Evolutionary conservation across 371 early-diverging fungal genomes (phyloP).

Genomic region (Apophysomyces elegans): DNA sequence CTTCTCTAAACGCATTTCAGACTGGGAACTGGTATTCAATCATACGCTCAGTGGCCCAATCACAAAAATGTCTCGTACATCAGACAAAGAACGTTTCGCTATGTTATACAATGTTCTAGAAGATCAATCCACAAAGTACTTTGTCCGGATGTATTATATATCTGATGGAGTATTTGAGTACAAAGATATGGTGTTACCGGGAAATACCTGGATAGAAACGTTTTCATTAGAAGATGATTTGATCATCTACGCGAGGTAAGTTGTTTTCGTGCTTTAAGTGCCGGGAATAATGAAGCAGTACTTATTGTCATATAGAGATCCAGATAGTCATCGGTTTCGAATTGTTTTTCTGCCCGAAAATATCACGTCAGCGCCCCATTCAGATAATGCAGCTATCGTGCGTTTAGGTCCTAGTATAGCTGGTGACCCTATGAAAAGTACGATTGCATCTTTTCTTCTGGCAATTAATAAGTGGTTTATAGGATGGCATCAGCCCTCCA

Average conservation of each 20-base stretch:
- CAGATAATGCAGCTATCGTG: constrained; percentile 19
- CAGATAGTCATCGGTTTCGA: constrained; percentile 43
- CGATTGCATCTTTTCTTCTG: constrained; percentile 8
- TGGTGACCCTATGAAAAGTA: constrained; percentile 36
- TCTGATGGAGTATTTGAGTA: constrained; percentile 28
- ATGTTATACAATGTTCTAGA: constrained; percentile 43
- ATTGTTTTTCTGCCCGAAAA: constrained; percentile 32
- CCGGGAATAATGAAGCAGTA: neutral
- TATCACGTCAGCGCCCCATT: constrained; percentile 29
- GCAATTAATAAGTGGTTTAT: constrained; percentile 1
- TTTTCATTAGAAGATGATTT: constrained; percentile 38
- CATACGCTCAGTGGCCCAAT: constrained; percentile 39
- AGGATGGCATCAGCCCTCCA: constrained; percentile 36
- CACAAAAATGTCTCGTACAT: constrained; percentile 28
- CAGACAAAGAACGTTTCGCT: constrained; percentile 24
- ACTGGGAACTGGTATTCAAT: constrained; percentile 33
- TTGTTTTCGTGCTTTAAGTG: neutral
- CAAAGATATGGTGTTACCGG: constrained; percentile 46
- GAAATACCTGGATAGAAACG: constrained; percentile 39
- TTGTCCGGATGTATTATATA: constrained; percentile 42
- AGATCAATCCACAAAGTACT: constrained; percentile 36
- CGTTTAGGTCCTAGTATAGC: constrained; percentile 15
- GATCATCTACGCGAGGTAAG: constrained; percentile 45
- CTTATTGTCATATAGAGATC: constrained; percentile 32
- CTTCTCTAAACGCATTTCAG: neutral